Base-by-base conservation (phyloP, 164 flowering plant genomes). In the Stephania yunnanensis region DNA sequence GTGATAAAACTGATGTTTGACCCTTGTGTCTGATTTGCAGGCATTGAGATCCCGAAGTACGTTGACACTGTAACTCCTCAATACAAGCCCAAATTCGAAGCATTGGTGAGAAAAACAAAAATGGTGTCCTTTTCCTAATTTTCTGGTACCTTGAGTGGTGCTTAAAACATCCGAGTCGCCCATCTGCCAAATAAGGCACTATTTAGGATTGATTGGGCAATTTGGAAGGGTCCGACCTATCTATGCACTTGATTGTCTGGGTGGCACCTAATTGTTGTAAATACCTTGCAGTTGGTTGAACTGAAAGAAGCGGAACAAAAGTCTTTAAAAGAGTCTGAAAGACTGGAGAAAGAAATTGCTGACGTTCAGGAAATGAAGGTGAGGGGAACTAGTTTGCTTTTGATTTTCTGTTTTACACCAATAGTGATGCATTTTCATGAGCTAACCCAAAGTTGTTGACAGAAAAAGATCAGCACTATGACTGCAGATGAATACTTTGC, bases 311-410 rank as follows among this genome's bases (percentile, higher is more conserved):
- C 97, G 22, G 98, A 93, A 75, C 80, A 83, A 82, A 81, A 85
- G 77, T 92, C 99, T 46, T 77, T 91, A 69, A 87, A 93, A 83
- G 97, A 93, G 80, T 90, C 97, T 25, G 93, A 93, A 79, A 87
- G 94, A 75, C 73, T 93, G 82, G 98, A 95, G 77, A 95, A 95
- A 76, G 98, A 93, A 84, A 87, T 95, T 77, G 87, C 84, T 6
- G 99, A 95, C 15, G 89, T 91, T 45, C 92, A 87, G 84, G 97
- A 93, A 75, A 4, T 95, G 87, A 95, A 93, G 97, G 99, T 95
- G 73, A 73, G 48, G 5, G 10, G 44, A 74, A 58, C 44, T 36
- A 44, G 30, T 46, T 19, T 69, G 50, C 44, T 6, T 10, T 12
- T 46, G 68, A 4, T 36, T 5, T 72, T 25, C 25, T 42, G 55